These are phyloP conservation scores for Citrus reticulata DNA, from an alignment of 345 rosid genomes.

Conservation along the genomic window DNA sequence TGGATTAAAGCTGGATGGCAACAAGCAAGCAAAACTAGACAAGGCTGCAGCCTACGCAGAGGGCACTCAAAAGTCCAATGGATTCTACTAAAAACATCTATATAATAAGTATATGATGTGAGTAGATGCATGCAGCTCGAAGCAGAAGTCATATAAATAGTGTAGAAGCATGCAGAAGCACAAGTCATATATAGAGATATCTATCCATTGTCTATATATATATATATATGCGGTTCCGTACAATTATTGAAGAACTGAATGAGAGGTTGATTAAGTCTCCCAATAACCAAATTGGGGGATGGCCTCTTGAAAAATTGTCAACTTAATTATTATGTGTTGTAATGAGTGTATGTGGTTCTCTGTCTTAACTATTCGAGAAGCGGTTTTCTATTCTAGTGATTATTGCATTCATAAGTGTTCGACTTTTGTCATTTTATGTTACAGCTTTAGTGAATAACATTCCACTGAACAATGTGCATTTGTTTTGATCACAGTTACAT, in stretches of 20 bases:
- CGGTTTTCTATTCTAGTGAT: conserved; percentile 13
- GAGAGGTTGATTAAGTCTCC: conserved; percentile 14
- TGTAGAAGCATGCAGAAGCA: conserved; percentile 1
- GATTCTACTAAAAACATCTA: conserved; percentile 42
- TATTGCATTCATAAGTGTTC: conserved; percentile 15
- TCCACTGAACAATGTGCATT: conserved; percentile 9
- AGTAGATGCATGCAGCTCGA: conserved; percentile 3
- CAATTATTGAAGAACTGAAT: background rate
- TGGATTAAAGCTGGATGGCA: conserved; percentile 81
- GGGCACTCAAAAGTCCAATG: conserved; percentile 56
- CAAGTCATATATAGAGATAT: background rate
- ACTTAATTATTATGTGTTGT: background rate
- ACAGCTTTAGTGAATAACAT: conserved; percentile 7
- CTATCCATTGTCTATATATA: background rate
- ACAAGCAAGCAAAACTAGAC: conserved; percentile 62
- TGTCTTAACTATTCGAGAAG: background rate
- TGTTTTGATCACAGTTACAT: background rate
- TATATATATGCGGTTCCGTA: background rate
- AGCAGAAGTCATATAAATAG: background rate
- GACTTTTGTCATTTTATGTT: background rate
- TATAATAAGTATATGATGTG: conserved; percentile 6
- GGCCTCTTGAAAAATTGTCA: conserved; percentile 5
- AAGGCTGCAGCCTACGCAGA: conserved; percentile 43
- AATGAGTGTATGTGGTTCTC: background rate
- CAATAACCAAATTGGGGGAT: conserved; percentile 10